phyloP scores from a whole-genome alignment of 2,329 filamentous ascomycete species.

The Coniella vitis region DNA sequence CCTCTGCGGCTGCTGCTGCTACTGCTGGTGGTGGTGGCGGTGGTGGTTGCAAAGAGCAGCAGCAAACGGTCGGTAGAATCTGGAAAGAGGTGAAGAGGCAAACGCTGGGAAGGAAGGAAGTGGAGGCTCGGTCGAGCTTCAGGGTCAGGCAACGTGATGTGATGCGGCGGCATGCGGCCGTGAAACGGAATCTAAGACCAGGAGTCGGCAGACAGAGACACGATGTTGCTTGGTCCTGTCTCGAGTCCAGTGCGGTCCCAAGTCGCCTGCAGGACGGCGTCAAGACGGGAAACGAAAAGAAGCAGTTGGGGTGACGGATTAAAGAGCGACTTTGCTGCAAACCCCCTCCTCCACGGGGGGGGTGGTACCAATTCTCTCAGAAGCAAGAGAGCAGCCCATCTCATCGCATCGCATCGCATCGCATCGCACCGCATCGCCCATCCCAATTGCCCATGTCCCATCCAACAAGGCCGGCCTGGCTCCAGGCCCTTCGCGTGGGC shows the following conservation, averaged over 20 bases:
- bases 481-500: not conserved
- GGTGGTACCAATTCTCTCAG: no score
- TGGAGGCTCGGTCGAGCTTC: not conserved
- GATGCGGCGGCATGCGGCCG: not conserved
- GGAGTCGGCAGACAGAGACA: not conserved
- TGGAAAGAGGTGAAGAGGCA: no score
- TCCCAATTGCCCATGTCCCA: not conserved
- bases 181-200: not conserved
- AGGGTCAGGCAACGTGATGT: not conserved
- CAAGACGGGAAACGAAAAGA: not conserved
- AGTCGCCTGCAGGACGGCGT: not conserved
- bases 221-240: not conserved
- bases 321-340: no score
- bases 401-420: not conserved
- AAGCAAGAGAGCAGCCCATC: not conserved
- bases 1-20: no score
- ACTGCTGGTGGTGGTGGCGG: no score
- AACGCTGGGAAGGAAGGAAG: not conserved
- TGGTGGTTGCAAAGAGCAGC: not conserved
- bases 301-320: not conserved
- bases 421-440: not conserved
- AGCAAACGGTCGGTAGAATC: not conserved
- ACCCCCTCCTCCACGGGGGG: no score
- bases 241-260: not conserved
- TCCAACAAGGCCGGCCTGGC: not conserved